Base-by-base conservation (phyloP, 1,284 basidiomycete species). In the Pisolithus thermaeus region DNA sequence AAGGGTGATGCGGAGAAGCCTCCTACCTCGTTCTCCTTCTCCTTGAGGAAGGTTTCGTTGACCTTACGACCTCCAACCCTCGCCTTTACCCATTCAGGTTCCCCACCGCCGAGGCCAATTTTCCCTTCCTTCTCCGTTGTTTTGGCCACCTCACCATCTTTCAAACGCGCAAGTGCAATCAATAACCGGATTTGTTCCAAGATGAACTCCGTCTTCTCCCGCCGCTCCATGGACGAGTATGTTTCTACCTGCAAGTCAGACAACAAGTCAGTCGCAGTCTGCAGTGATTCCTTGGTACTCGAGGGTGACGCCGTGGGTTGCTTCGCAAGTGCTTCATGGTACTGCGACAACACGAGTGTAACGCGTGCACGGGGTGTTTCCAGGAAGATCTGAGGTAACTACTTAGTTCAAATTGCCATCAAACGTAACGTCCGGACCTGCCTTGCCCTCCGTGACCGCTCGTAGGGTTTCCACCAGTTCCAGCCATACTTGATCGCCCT, bases 181-280 rank as follows among this genome's bases (percentile, higher is more conserved):
- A 91, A 68, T 48, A 99, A 71, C 49, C 97, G 80, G 94, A 99
- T 99, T 70, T 99, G 97, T 71, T 99, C 96, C 40, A 99, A 75
- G 59, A 99, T 92, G 65, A 99, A 98, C 66, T 98, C 93, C 9
- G 92, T 97, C 78, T 99, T 99, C 71, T 99, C 97, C 61, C 91
- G 76, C 57, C 95, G 84, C 60, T 97, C 92, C 96, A 99, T 98
- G 12, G 90, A 93, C 23, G 94, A 97, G 66, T 98, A 99, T 3
- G 97, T 99, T 73, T 99, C 97, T 42, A 99, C 95, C 72, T 97
- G 94, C 1, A 99, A 83, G 51, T 99, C 97, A 48, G 89, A 90
- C 56, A 99, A 78, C 30, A 97, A 74, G 58, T 97, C 94, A 0
- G 92, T 95, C 1, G 92, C 90, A 0, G 82, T 86, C 60, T 88